Evolutionary conservation across 225 moss, liverwort and hornwort genomes (phyloP), one percentile per base, ranked within the genome.

Genomic region (Physcomitrellopsis africana): DNA sequence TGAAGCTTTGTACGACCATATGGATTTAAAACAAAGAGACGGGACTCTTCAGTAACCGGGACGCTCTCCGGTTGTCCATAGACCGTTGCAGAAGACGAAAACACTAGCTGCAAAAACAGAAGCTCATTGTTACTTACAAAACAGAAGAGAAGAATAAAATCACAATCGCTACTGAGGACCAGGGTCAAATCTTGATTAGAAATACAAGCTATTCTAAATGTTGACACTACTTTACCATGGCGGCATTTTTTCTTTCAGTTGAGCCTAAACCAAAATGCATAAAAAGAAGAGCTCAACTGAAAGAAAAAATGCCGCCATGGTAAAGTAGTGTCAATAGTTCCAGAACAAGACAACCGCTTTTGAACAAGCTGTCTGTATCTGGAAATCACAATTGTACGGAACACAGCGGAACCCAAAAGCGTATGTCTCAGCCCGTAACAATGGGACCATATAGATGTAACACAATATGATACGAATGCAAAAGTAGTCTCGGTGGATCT

Each of bases 41-140:
- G 87, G 46, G 88, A 90, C 51, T 90, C 89, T 61, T 93, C 93
- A 2, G 91, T 89, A 73, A 91, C 91, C 32, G 93, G 93, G 51
- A 95, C 93, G 24, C 81, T 86, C 72, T 90, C 85, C 16, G 93
- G 95, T 84, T 93, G 91, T 53, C 95, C 95, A 62, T 93, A 96
- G 16, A 96, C 93, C 24, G 96, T 96, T 63, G 96, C 93, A 68
- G 96, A 96, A 41, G 96, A 96, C 57, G 96, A 96, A 65, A 96
- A 96, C 22, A 96, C 87, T 19, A 96, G 83, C 96, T 96, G 96
- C 77, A 77, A 57, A 79, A 52, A 53, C 41, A 52, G 53, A 43
- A 41, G 65, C 52, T 63, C 64, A 37, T n/a, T 26, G 63, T 72
- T 57, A 81, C 27, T 60, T 51, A 14, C 68, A 48, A 20, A 51